Percentiles rank a stretch among this genome's conserved stretches.
Evolutionary conservation across 306 rosid species (phyloP).

Genomic region (Dryas octopetala): DNA sequence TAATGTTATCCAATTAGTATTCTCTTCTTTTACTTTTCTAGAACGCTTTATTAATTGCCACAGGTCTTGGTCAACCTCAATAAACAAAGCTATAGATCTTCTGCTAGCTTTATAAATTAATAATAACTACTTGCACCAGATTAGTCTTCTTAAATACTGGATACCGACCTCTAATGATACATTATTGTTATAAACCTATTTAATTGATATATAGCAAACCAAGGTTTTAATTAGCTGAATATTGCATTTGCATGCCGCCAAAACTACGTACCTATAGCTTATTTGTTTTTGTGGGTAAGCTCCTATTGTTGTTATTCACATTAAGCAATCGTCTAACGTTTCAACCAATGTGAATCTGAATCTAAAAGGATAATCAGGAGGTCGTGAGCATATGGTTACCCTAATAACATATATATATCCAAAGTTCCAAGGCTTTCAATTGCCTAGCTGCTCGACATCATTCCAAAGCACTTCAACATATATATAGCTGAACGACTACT

Average conservation of each 20-base stretch:
- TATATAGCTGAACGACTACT: too few species aligned
- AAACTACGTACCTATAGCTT: not conserved
- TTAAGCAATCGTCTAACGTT: not conserved
- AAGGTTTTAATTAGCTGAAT: not conserved
- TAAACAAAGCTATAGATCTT: not conserved
- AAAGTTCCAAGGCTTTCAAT: too few species aligned
- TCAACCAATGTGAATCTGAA: not conserved
- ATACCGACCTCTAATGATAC: not conserved
- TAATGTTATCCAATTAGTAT: not conserved
- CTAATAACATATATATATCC: too few species aligned
- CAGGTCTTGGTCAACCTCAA: slow-evolving; percentile 26
- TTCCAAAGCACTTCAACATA: too few species aligned
- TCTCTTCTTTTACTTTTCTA: not conserved
- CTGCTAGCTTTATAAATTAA: not conserved
- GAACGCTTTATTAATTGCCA: not conserved
- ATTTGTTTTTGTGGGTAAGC: not conserved
- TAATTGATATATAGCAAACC: not conserved
- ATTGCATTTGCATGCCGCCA: not conserved
- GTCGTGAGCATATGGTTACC: not conserved
- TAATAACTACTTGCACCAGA: not conserved
- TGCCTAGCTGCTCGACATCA: too few species aligned
- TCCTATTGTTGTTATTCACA: too few species aligned
- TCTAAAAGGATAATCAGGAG: slow-evolving; percentile 24
- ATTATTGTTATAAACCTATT: too few species aligned
- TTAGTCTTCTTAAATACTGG: not conserved